A percentile compares a stretch with the other conserved stretches of the same genome.
phyloP scores from a whole-genome alignment of 2,329 filamentous ascomycete genomes.

The Colletotrichum eremochloae region DNA sequence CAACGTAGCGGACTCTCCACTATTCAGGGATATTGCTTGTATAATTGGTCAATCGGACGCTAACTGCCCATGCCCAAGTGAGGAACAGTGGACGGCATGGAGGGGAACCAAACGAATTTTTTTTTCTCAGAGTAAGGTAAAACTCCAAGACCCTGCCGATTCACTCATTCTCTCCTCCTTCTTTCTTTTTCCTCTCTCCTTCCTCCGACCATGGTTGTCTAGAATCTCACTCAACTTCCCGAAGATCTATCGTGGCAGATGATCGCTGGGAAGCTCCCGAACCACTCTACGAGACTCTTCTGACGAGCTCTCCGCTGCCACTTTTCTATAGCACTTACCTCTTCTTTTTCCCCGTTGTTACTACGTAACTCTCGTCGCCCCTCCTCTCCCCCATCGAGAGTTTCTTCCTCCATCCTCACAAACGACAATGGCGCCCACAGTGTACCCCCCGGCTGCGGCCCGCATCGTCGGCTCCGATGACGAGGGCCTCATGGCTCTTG shows the following conservation, averaged over 20 bases:
- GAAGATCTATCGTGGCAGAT: conserved; percentile 45
- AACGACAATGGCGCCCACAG: conserved; percentile 50
- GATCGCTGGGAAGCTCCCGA: conserved; percentile 44
- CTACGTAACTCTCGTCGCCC: conserved; percentile 19
- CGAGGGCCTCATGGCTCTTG: conserved; percentile 82
- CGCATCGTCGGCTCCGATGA: conserved; percentile 65
- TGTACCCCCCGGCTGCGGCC: conserved; percentile 71
- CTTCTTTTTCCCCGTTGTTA: conserved; percentile 12
- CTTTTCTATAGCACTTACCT: conserved; percentile 25
- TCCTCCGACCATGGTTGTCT: conserved; percentile 42
- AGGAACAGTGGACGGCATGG: conserved; percentile 16
- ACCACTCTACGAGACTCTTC: conserved; percentile 39
- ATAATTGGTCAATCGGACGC: conserved; percentile 39
- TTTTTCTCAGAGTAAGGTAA: conserved; percentile 35
- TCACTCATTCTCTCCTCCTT: conserved; percentile 19
- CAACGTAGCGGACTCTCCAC: conserved; percentile 27
- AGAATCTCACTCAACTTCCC: conserved; percentile 41
- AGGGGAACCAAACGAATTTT: conserved; percentile 39
- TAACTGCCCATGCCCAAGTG: not conserved
- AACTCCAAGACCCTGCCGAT: conserved; percentile 39
- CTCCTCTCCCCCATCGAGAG: conserved; percentile 21
- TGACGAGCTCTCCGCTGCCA: conserved; percentile 41
- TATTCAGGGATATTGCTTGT: conserved; percentile 31
- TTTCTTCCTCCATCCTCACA: conserved; percentile 34
- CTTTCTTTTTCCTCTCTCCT: conserved; percentile 40